These are phyloP conservation scores for Zymoseptoria pseudotritici DNA, from an alignment of 2,329 filamentous ascomycete genomes.

Conservation along the genomic window DNA sequence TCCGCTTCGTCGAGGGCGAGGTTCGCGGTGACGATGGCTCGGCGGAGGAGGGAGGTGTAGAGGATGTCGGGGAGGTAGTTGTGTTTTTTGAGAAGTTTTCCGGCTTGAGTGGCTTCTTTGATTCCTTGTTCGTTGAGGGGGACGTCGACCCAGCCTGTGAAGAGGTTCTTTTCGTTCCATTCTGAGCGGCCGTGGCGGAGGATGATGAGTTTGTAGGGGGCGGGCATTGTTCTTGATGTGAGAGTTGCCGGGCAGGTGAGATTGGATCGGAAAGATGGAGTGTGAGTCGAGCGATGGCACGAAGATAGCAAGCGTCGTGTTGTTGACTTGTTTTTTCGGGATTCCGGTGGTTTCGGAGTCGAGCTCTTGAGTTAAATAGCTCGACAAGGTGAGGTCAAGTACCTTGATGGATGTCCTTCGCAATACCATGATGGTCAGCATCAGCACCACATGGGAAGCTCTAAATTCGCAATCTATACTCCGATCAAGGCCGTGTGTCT, in stretches of 20 bases:
- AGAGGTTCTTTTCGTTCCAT: constrained; percentile 14
- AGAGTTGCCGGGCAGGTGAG: too few relatives aligned
- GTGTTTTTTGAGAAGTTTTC: constrained; percentile 5
- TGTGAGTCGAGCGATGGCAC: background rate
- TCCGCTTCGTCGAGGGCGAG: constrained; percentile 5
- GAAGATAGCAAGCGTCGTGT: too few relatives aligned
- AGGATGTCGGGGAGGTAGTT: constrained; percentile 8
- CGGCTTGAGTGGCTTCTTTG: constrained; percentile 9
- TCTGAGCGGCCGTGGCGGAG: constrained; percentile 12
- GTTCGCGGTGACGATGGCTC: constrained; percentile 8
- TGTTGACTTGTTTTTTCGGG: too few relatives aligned
- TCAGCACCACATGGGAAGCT: too few relatives aligned
- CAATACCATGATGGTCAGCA: too few relatives aligned
- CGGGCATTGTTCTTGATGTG: background rate
- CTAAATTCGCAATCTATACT: background rate
- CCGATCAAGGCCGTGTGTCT: background rate
- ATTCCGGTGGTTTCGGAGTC: too few relatives aligned
- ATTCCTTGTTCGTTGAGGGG: constrained; percentile 9
- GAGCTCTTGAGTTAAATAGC: too few relatives aligned
- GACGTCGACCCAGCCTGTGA: constrained; percentile 16
- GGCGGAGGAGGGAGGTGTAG: constrained; percentile 8
- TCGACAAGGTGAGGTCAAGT: too few relatives aligned
- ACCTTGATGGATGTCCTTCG: too few relatives aligned
- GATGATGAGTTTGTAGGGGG: constrained; percentile 9
- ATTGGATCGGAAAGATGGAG: background rate